A percentile compares a stretch with the other conserved stretches of the same genome.
phyloP scores from a whole-genome alignment of 2,329 filamentous ascomycete genomes.

The Fusarium annulatum region DNA sequence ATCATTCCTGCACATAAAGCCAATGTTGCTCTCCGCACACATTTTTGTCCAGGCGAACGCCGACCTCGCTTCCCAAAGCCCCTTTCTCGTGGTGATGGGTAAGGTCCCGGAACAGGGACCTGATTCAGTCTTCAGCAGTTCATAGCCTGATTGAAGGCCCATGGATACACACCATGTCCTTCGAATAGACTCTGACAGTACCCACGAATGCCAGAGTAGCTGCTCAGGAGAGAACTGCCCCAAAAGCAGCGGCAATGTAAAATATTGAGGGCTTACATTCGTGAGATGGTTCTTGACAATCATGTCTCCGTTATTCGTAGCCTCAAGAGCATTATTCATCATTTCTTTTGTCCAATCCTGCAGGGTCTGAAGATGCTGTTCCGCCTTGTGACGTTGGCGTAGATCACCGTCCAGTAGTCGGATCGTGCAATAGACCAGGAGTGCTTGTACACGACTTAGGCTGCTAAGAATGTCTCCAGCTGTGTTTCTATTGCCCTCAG shows the following conservation, averaged over 20 bases:
- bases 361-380: constrained; percentile 29
- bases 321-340: not conserved
- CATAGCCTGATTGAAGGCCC: constrained; percentile 34
- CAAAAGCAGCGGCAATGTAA: not conserved
- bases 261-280: not conserved
- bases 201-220: constrained; percentile 46
- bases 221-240: constrained; percentile 15
- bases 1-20: constrained; percentile 30
- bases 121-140: constrained; percentile 19
- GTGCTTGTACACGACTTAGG: constrained; percentile 38
- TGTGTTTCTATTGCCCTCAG: not conserved
- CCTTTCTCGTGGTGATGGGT: constrained; percentile 40
- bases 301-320: constrained; percentile 5
- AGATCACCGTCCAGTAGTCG: constrained; percentile 42
- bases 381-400: constrained; percentile 36
- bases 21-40: constrained; percentile 29
- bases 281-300: constrained; percentile 20
- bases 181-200: constrained; percentile 47
- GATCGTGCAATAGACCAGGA: constrained; percentile 39
- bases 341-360: constrained; percentile 30
- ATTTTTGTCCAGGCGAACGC: constrained; percentile 36
- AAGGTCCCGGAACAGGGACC: constrained; percentile 28
- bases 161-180: constrained; percentile 44
- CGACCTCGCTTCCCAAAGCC: constrained; percentile 44
- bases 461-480: not conserved